These are phyloP conservation scores for Cucumis sativus DNA, from an alignment of 306 rosid species.

Conservation along the genomic window Cucumber_9930_V3 NC_026661.2:21122501-21123000, in stretches of 20 bases:
- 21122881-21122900: neutral
- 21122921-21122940: neutral
- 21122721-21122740: neutral
- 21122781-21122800: neutral
- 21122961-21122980: neutral
- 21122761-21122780: neutral
- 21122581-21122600: constrained; percentile 3
- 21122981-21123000: neutral
- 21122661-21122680: constrained; percentile 88
- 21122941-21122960: neutral
- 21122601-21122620: constrained; percentile 88
- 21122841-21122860: neutral
- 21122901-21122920: neutral
- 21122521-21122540: neutral
- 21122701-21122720: neutral
- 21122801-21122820: neutral
- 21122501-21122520: neutral
- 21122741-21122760: neutral
- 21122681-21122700: constrained; percentile 71
- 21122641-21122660: constrained; percentile 94
- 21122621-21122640: constrained; percentile 94
- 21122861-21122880: neutral
- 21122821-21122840: neutral
- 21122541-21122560: neutral
- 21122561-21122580: neutral